phyloP scores from a whole-genome alignment of 2,329 filamentous ascomycete genomes.

The Calonectria honghensis region DNA sequence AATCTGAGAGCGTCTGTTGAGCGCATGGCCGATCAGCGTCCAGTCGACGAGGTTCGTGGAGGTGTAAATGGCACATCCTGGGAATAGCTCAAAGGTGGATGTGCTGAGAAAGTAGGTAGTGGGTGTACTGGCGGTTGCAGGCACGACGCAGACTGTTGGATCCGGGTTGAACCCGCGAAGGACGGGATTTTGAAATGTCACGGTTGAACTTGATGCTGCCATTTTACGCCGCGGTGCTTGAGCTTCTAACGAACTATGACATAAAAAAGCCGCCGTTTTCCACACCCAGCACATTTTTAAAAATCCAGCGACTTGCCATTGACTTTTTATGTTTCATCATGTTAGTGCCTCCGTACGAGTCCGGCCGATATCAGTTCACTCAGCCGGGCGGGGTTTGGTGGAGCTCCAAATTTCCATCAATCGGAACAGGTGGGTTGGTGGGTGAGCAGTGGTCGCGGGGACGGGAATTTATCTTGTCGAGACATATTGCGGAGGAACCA shows the following conservation, averaged over 20 bases:
- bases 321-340: slow-evolving; percentile 6
- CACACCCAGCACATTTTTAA: neutral
- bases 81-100: slow-evolving; percentile 78
- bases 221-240: slow-evolving; percentile 24
- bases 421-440: slow-evolving; percentile 4
- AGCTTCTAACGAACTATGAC: neutral
- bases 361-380: slow-evolving; percentile 27
- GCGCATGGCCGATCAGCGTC: slow-evolving; percentile 71
- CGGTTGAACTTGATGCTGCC: neutral
- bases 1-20: slow-evolving; percentile 70
- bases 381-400: slow-evolving; percentile 26
- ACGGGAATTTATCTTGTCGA: neutral
- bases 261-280: neutral
- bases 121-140: slow-evolving; percentile 54
- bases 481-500: neutral
- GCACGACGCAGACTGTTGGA: slow-evolving; percentile 68
- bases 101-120: slow-evolving; percentile 74
- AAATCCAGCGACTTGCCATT: neutral
- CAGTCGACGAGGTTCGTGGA: slow-evolving; percentile 72
- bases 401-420: slow-evolving; percentile 27
- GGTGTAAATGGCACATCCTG: slow-evolving; percentile 76
- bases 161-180: slow-evolving; percentile 78
- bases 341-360: slow-evolving; percentile 20
- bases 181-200: slow-evolving; percentile 69
- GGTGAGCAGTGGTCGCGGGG: slow-evolving; percentile 5